Base-by-base conservation (phyloP, 1,284 basidiomycete genomes). In the Sanghuangporus baumii region DNA sequence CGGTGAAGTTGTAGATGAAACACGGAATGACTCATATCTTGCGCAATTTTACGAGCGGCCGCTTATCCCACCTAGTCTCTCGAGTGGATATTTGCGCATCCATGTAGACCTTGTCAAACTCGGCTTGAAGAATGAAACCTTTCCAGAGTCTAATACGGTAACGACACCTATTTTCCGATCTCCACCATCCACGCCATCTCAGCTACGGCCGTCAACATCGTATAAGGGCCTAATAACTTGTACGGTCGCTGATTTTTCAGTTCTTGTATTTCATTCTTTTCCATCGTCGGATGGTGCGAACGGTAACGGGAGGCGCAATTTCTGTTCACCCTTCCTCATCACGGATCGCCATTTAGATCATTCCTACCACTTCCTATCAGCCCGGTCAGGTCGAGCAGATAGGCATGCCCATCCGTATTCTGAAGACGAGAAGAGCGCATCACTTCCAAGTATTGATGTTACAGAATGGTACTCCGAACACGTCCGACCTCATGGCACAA, bases 391-490 rank as follows among this genome's bases (percentile, higher is more conserved):
- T 64, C 66, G 6, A 81, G 82, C 68, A 60, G 69, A 36, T 79
- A 82, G 66, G 80, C 83, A 36, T 72, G 71, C 55, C 62, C 72
- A 34, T 58, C 57, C 36, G 9, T 60, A 64, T 34, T 64, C 60
- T 26, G 67, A 65, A 41, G 64, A 67, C 41, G 60, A 63, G 66
- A 67, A 54, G 60, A 60, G 60, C 69, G 72, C 60, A 69, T 71
- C 34, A 65, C 75, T 84, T 38, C 87, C 88, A 0, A 70, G 70
- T 9, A 86, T 91, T 66, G 80, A 82, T 18, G 69, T 86, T 6
- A 66, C 78, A 8, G 84, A 91, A 66, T 90, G 88, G 89, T 88
- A 84, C 20, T 75, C 78, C 56, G 70, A 75, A 14, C 73, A 71
- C 26, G 71, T 77, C 61, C 69, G 72, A 43, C 72, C 69, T 31